Evolutionary conservation across 2,329 filamentous ascomycete genomes (phyloP).

Genomic region (Zasmidium angulare): DNA sequence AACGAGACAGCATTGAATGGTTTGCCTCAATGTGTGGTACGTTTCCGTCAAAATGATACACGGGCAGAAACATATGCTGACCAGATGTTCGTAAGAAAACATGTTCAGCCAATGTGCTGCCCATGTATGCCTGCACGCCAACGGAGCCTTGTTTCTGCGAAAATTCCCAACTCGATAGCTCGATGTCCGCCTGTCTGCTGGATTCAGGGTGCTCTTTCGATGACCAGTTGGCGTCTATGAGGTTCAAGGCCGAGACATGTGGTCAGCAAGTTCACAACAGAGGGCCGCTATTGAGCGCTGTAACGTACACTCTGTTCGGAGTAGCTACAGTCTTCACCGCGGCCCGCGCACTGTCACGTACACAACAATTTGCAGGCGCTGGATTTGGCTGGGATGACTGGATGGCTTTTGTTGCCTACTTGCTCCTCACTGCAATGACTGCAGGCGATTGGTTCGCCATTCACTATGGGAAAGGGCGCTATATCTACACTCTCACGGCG

Average conservation of each 20-base stretch:
- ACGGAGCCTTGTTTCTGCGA: constrained; percentile 16
- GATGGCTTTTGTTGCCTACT: constrained; percentile 2
- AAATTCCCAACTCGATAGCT: constrained; percentile 4
- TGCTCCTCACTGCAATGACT: constrained; percentile 10
- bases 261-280: not conserved
- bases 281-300: not conserved
- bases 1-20: constrained; percentile 2
- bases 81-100: constrained; percentile 2
- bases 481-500: constrained; percentile 10
- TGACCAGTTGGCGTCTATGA: not conserved
- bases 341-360: not conserved
- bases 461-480: constrained; percentile 12
- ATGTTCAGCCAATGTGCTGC: constrained; percentile 10
- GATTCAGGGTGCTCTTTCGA: constrained; percentile 2
- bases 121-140: constrained; percentile 9
- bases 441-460: constrained; percentile 10
- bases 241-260: constrained; percentile 2
- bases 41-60: not conserved
- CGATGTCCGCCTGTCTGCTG: constrained; percentile 6
- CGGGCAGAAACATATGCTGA: not conserved
- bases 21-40: constrained; percentile 16
- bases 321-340: not conserved
- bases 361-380: not conserved
- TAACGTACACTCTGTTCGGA: constrained; percentile 1
- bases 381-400: constrained; percentile 7